phyloP scores from a whole-genome alignment of 2,329 filamentous ascomycete genomes.

The Penicillium paneum region DNA sequence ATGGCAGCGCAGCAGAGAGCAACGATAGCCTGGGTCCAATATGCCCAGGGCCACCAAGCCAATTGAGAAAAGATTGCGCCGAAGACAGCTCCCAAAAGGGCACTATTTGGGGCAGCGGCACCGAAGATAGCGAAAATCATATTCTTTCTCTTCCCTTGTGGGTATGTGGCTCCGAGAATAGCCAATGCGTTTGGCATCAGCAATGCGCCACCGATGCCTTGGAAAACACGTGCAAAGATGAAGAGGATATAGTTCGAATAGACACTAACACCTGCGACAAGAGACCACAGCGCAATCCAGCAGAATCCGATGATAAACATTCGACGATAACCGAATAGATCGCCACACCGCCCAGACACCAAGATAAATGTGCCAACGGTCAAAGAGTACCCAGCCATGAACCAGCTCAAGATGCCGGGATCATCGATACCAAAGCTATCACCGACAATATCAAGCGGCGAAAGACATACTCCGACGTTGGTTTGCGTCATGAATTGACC shows the following conservation, averaged over 20 bases:
- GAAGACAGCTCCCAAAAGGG: constrained; percentile 43
- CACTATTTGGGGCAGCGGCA: constrained; percentile 48
- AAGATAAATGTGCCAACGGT: constrained; percentile 42
- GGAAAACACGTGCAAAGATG: constrained; percentile 53
- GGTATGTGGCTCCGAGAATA: constrained; percentile 58
- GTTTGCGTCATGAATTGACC: constrained; percentile 48
- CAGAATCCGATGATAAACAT: constrained; percentile 36
- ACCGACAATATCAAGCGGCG: constrained; percentile 51
- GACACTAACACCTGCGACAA: constrained; percentile 36
- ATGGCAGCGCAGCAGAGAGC: constrained; percentile 39
- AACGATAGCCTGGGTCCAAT: constrained; percentile 42
- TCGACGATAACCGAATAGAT: constrained; percentile 38
- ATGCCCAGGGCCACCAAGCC: constrained; percentile 54
- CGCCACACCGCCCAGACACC: constrained; percentile 37
- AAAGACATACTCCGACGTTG: constrained; percentile 49
- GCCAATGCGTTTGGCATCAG: constrained; percentile 63
- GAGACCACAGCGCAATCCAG: constrained; percentile 39
- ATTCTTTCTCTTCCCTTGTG: constrained; percentile 56
- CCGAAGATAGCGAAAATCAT: constrained; percentile 58
- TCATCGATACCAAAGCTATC: constrained; percentile 46
- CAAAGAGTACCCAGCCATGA: constrained; percentile 57
- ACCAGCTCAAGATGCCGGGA: constrained; percentile 52
- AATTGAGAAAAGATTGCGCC: constrained; percentile 41
- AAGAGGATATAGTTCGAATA: constrained; percentile 49
- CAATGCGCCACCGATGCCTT: constrained; percentile 59